Evolutionary conservation across 805 yeast species (phyloP).

Genomic region (Metschnikowia gruessii): DNA sequence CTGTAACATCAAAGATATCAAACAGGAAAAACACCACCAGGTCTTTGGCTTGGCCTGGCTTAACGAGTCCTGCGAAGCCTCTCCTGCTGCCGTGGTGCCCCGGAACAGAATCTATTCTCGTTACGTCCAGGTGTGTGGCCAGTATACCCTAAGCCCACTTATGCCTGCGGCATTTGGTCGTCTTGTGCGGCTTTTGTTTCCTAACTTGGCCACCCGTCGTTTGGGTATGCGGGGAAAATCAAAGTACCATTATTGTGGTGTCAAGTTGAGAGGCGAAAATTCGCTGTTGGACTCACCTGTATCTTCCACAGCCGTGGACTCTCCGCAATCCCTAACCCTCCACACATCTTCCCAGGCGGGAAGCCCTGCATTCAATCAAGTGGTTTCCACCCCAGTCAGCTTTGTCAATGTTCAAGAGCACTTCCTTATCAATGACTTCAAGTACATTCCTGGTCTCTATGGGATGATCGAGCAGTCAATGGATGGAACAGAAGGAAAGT

Average conservation of each 20-base stretch:
- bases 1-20: slow-evolving; percentile 7
- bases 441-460: slow-evolving; percentile 33
- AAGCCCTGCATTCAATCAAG: slow-evolving; percentile 9
- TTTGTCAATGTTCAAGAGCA: slow-evolving; percentile 18
- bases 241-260: slow-evolving; percentile 83
- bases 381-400: slow-evolving; percentile 21
- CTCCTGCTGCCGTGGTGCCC: slow-evolving; percentile 42
- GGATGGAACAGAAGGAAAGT: slow-evolving; percentile 15
- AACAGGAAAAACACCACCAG: slow-evolving; percentile 62
- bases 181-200: slow-evolving; percentile 39
- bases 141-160: slow-evolving; percentile 50
- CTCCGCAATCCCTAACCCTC: slow-evolving; percentile 18
- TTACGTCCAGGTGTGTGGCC: slow-evolving; percentile 40
- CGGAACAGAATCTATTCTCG: slow-evolving; percentile 42
- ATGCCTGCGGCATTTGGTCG: slow-evolving; percentile 75
- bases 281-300: slow-evolving; percentile 21
- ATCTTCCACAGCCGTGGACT: slow-evolving; percentile 16
- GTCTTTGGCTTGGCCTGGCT: slow-evolving; percentile 82
- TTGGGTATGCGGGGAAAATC: slow-evolving; percentile 81
- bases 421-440: slow-evolving; percentile 22
- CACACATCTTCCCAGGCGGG: slow-evolving; percentile 12
- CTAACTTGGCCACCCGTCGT: slow-evolving; percentile 68
- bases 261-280: slow-evolving; percentile 36
- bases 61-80: slow-evolving; percentile 58
- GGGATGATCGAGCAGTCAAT: slow-evolving; percentile 20